Base-by-base conservation (phyloP, 495 filamentous ascomycete species). In the Podospora tetraspora region DNA sequence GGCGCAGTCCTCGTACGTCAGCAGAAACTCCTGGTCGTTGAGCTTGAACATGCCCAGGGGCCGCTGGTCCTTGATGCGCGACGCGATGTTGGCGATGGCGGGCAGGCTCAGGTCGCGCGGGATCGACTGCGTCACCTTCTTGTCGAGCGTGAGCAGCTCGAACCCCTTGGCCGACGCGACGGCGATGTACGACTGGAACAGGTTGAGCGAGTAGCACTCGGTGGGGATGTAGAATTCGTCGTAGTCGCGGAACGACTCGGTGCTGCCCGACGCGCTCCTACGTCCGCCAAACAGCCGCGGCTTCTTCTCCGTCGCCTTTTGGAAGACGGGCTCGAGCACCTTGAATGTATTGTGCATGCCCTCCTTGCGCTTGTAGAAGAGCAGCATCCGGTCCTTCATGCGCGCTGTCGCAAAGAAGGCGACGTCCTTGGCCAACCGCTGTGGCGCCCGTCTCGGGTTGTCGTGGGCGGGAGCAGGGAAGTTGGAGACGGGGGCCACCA, bases 191-290 rank as follows among this genome's bases (percentile, higher is more conserved):
- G 87, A 90, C 77, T 97, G 92, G 85, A 98, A 98, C 60, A 99
- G 87, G 79, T 97, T 97, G 73, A 99, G 91, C 27, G 90, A 90
- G 78, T 90, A 97, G 75, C 92, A 95, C 75, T 99, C 95, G n/a
- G 92, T 89, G 8, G 95, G 94, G 71, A 99, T 94, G 80, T 97
- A 99, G 79, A 99, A 99, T 65, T 97, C 94, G 79, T 97, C 95
- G 73, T 92, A 99, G 73, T 98, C 95, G 69, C 96, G 89, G 88
- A 97, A 98, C 76, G 94, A 95, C 73, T 98, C 95, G 4, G 95
- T 97, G 67, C 85, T 88, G 13, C 93, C 92, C 1, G 86, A 80
- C 4, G 78, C 82, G 34, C 74, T 70, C 56, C 73, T 78, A 43
- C 81, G 73, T 30, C 83, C 81, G 30, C 86, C 84, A 72, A 89